These are phyloP conservation scores for Dothidotthia symphoricarpi DNA, from an alignment of 2,329 filamentous ascomycete species.

Conservation along the genomic window DNA sequence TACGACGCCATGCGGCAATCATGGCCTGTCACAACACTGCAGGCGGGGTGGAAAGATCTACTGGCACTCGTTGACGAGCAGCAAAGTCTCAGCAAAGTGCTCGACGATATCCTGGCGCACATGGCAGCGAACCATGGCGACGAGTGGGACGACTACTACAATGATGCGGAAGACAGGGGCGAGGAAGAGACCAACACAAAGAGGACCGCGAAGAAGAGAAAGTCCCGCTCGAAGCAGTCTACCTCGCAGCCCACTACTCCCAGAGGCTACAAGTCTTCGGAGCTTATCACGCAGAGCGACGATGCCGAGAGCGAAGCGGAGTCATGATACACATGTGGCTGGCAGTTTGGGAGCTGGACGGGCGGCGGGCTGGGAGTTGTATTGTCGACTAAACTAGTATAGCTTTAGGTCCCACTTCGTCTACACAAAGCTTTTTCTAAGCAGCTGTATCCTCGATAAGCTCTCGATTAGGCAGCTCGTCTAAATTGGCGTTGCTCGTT, in stretches of 20 bases:
- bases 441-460: too few relatives aligned
- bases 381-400: too few relatives aligned
- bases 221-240: background rate
- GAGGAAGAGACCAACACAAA: background rate
- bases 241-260: background rate
- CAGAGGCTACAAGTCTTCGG: conserved; percentile 10
- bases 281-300: conserved; percentile 11
- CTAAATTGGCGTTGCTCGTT: too few relatives aligned
- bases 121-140: conserved; percentile 8
- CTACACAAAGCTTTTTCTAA: too few relatives aligned
- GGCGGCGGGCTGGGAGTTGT: too few relatives aligned
- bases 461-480: too few relatives aligned
- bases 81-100: conserved; percentile 5
- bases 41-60: conserved; percentile 19
- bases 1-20: conserved; percentile 3
- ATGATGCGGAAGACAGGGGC: conserved; percentile 4
- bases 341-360: too few relatives aligned
- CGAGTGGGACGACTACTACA: conserved; percentile 17
- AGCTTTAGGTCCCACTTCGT: too few relatives aligned
- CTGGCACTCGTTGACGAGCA: conserved; percentile 9
- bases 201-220: background rate
- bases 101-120: conserved; percentile 25
- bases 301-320: conserved; percentile 5
- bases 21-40: conserved; percentile 23
- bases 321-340: background rate